Percentiles rank a stretch among this genome's conserved stretches.
These are phyloP conservation scores for Neurospora sp. DNA, from an alignment of 495 filamentous ascomycete genomes.

Conservation along the genomic window DNA sequence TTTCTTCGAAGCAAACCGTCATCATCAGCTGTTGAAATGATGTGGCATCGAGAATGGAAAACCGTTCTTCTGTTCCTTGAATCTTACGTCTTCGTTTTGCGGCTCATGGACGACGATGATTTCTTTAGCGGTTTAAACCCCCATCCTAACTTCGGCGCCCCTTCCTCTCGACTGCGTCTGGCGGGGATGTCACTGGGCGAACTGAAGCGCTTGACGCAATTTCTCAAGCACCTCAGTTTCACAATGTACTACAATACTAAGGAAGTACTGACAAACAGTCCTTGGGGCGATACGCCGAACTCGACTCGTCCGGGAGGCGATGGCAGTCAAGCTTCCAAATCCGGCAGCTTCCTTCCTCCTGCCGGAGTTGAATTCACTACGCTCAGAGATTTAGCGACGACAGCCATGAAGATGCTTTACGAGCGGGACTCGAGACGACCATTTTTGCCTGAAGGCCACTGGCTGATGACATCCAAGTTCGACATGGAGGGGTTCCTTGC, in stretches of 20 bases:
- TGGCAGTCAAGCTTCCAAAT: not conserved
- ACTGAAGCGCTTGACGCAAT: conserved; percentile 63
- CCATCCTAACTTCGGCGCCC: not conserved
- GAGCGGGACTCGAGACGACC: conserved; percentile 84
- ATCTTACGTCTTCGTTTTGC: conserved; percentile 82
- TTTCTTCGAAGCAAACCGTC: conserved; percentile 15
- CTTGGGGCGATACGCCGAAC: not conserved
- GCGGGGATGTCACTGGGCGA: conserved; percentile 63
- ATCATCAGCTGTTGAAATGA: conserved; percentile 6
- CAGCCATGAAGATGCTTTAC: conserved; percentile 81
- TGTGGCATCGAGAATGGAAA: conserved; percentile 67
- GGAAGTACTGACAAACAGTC: conserved; percentile 30
- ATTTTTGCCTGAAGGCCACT: conserved; percentile 74
- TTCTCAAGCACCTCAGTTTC: conserved; percentile 89
- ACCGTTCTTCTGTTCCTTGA: conserved; percentile 87
- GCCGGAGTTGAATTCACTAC: conserved; percentile 65
- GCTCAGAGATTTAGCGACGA: conserved; percentile 69
- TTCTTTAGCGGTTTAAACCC: conserved; percentile 43
- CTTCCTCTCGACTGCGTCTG: conserved; percentile 37
- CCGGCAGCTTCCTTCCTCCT: conserved; percentile 9
- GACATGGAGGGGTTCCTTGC: conserved; percentile 87
- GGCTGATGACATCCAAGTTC: conserved; percentile 89
- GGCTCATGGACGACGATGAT: conserved; percentile 89
- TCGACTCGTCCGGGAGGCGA: not conserved
- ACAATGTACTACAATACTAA: conserved; percentile 76